phyloP scores from a whole-genome alignment of 2,329 filamentous ascomycete species.

The Pseudocercospora fuligena region DNA sequence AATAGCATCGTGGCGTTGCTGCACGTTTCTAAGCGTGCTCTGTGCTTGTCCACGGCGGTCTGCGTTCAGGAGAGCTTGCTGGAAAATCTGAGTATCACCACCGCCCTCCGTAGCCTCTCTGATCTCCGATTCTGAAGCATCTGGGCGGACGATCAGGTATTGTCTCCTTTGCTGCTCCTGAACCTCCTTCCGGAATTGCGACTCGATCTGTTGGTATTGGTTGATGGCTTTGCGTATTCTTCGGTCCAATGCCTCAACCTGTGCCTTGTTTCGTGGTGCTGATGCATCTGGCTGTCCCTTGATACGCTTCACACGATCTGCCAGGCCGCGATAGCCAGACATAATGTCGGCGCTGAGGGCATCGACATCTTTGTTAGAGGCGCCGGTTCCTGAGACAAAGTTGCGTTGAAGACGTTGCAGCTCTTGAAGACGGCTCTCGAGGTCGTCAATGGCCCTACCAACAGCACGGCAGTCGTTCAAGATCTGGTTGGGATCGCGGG shows the following conservation, averaged over 20 bases:
- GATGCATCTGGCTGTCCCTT: constrained; percentile 79
- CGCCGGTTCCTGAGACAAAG: constrained; percentile 70
- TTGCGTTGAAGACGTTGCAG: constrained; percentile 73
- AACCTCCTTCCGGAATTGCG: constrained; percentile 77
- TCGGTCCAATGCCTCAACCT: constrained; percentile 80
- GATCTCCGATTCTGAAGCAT: constrained; percentile 77
- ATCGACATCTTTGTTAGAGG: constrained; percentile 70
- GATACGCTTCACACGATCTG: constrained; percentile 77
- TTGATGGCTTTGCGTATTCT: constrained; percentile 81
- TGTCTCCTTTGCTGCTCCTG: constrained; percentile 86
- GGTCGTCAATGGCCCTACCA: constrained; percentile 73
- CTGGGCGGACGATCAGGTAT: constrained; percentile 77
- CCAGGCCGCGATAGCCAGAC: constrained; percentile 78
- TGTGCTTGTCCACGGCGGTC: constrained; percentile 81
- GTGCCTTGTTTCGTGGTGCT: constrained; percentile 73
- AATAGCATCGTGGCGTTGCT: constrained; percentile 82
- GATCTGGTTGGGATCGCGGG: constrained; percentile 72
- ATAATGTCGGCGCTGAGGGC: constrained; percentile 78
- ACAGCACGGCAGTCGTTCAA: constrained; percentile 85
- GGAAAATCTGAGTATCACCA: constrained; percentile 80
- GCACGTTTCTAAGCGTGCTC: constrained; percentile 77
- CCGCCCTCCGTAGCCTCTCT: constrained; percentile 74
- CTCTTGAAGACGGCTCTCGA: constrained; percentile 73
- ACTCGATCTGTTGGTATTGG: constrained; percentile 79
- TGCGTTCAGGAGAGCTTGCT: constrained; percentile 81